Evolutionary conservation across 2,329 filamentous ascomycete species (phyloP).

Genomic region (Fusarium goolgardi): DNA sequence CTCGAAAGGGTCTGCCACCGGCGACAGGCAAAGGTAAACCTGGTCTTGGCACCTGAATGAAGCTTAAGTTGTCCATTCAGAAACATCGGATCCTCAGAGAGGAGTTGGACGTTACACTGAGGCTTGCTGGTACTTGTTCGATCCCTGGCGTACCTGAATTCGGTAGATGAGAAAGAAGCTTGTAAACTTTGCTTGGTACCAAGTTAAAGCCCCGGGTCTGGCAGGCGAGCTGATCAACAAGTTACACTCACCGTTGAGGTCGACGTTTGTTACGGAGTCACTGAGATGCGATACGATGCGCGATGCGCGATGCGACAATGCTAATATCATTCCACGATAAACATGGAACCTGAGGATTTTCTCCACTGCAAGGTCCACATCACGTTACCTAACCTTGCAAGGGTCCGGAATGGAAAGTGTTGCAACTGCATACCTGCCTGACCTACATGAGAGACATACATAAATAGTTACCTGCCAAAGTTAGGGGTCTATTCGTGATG

Average conservation of each 20-base stretch:
- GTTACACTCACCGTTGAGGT: slow-evolving; percentile 36
- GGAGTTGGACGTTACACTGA: slow-evolving; percentile 24
- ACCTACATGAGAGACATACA: slow-evolving; percentile 16
- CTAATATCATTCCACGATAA: slow-evolving; percentile 25
- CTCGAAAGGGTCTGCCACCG: slow-evolving; percentile 37
- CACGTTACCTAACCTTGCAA: slow-evolving; percentile 36
- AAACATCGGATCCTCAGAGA: slow-evolving; percentile 14
- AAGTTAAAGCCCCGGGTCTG: background rate
- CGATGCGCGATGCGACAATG: slow-evolving; percentile 1
- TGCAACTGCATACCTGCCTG: slow-evolving; percentile 17
- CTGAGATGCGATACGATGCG: slow-evolving; percentile 1
- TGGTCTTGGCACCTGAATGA: slow-evolving; percentile 37
- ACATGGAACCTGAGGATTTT: slow-evolving; percentile 13
- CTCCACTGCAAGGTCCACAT: slow-evolving; percentile 31
- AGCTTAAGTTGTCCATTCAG: slow-evolving; percentile 26
- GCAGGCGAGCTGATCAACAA: slow-evolving; percentile 16
- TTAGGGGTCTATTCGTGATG: slow-evolving; percentile 6
- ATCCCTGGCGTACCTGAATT: slow-evolving; percentile 39
- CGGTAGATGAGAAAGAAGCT: slow-evolving; percentile 33
- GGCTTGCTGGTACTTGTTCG: slow-evolving; percentile 34
- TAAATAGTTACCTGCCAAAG: slow-evolving; percentile 9
- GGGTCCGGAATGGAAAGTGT: slow-evolving; percentile 28
- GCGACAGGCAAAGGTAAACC: slow-evolving; percentile 31
- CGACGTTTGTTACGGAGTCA: slow-evolving; percentile 38
- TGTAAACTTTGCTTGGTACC: slow-evolving; percentile 26